A percentile compares a stretch with the other conserved stretches of the same genome.
Conservation (phyloP, 805 yeast species). For the Candida michaelii region DNA sequence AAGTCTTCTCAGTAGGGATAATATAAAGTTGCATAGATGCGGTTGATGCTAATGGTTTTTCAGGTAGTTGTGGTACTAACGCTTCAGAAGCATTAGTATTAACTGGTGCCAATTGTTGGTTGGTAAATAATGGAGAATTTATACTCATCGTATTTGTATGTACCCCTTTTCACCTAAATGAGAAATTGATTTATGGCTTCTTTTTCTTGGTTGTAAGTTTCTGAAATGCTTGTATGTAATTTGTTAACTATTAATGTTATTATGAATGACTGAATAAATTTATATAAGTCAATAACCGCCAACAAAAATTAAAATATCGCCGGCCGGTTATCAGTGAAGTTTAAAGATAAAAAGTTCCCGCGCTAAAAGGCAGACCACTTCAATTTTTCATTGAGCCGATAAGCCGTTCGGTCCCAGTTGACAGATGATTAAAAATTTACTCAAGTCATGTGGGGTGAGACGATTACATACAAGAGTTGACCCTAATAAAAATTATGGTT, state of each 20-base stretch:
- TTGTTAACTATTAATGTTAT: too few species aligned
- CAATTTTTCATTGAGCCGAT: not conserved
- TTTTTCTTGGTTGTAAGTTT: too few species aligned
- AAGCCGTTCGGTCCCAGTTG: too few species aligned
- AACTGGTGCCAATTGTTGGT: conserved; percentile 23
- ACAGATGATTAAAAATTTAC: too few species aligned
- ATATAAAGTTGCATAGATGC: conserved; percentile 69
- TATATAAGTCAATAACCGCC: too few species aligned
- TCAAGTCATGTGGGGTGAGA: not conserved
- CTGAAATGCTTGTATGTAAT: too few species aligned
- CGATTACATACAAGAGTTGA: not conserved
- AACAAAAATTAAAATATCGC: too few species aligned
- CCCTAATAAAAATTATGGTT: conserved; percentile 15
- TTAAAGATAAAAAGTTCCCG: not conserved
- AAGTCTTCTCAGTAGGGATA: conserved; percentile 73
- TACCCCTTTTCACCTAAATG: too few species aligned
- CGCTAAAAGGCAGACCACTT: not conserved
- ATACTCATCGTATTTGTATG: not conserved
- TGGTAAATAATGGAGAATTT: conserved; percentile 29
- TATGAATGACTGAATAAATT: too few species aligned
- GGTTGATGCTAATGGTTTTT: conserved; percentile 58
- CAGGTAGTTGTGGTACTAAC: conserved; percentile 49
- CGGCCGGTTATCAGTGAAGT: conserved; percentile 1
- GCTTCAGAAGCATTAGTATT: conserved; percentile 16
- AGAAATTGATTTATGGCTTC: too few species aligned